Base-by-base conservation (phyloP, 495 filamentous ascomycete species). In the Hypoxylon fragiforme region DNA sequence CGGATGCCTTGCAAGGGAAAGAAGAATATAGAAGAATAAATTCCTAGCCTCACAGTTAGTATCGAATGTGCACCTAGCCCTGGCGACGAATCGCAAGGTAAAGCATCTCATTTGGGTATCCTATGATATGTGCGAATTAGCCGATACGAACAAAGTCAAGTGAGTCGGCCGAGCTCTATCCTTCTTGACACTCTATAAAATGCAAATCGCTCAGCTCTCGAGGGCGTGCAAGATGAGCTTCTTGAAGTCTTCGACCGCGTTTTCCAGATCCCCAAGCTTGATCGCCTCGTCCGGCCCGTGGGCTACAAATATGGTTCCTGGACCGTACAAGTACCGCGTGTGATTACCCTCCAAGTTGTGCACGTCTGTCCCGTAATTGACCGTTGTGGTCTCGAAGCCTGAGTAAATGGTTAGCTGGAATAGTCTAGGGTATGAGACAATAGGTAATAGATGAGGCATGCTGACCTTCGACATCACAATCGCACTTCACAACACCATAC, bases 341-440 rank as follows among this genome's bases (percentile, higher is more conserved):
- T 92, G 87, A 21, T 84, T 77, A 5, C 85, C 82, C 14, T 82
- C 57, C 35, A 97, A 65, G 50, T 90, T 85, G 1, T 89, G 88
- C 24, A 96, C 85, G 70, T 97, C 92, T 7, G 92, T 97, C 3
- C 92, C 92, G 65, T 97, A 97, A 54, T 95, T 95, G 2, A 90
- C 89, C 0, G 87, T 83, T 8, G 83, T 84, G 0, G 82, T 84
- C 22, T 91, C 81, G 51, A 96, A 96, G 0, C 90, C 80, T 81
- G 18, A 13, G 53, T 24, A 6, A 12, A 18, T 36, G 24, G 56
- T 40, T 42, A 26, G 38, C 22, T 14, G 15, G 6, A 9, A 12
- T 7, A 44, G 8, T 22, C 9, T 1, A 36, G 13, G 14, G 5
- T n/a, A 20, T 2, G 1, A 46, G 31, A 32, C 14, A 16, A 18